A percentile compares a stretch with the other conserved stretches of the same genome.
Evolutionary conservation across 2,329 filamentous ascomycete genomes (phyloP).

Genomic region (Aspergillus melleus): DNA sequence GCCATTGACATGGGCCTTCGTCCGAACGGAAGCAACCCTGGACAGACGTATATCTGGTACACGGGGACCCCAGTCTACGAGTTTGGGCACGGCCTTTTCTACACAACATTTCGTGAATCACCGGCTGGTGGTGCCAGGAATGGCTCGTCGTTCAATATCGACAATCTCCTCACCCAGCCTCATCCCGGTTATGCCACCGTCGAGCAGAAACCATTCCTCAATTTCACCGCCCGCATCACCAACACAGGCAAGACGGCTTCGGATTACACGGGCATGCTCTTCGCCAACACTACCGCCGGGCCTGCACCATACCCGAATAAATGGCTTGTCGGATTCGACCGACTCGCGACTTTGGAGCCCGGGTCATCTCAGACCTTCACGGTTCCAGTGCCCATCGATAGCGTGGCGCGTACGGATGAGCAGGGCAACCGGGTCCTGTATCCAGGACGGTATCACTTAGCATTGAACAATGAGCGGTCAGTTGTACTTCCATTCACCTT

Average conservation of each 20-base stretch:
- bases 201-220: conserved; percentile 40
- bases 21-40: conserved; percentile 39
- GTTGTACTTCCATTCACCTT: conserved; percentile 34
- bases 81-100: conserved; percentile 48
- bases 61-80: conserved; percentile 39
- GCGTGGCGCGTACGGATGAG: conserved; percentile 39
- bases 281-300: conserved; percentile 40
- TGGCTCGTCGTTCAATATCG: conserved; percentile 33
- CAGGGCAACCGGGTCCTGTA: conserved; percentile 42
- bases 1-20: conserved; percentile 45
- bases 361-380: conserved; percentile 26
- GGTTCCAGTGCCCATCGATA: conserved; percentile 41
- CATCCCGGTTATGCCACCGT: conserved; percentile 26
- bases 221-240: conserved; percentile 35
- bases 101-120: conserved; percentile 40
- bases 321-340: conserved; percentile 43
- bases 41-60: conserved; percentile 50
- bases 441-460: conserved; percentile 43
- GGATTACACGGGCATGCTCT: conserved; percentile 45
- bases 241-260: conserved; percentile 40
- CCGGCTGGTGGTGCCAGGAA: background rate
- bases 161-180: conserved; percentile 30
- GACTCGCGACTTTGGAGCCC: conserved; percentile 28
- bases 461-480: conserved; percentile 42
- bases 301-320: conserved; percentile 45